phyloP scores from a whole-genome alignment of 345 rosid genomes.

The Salix udensis region DNA sequence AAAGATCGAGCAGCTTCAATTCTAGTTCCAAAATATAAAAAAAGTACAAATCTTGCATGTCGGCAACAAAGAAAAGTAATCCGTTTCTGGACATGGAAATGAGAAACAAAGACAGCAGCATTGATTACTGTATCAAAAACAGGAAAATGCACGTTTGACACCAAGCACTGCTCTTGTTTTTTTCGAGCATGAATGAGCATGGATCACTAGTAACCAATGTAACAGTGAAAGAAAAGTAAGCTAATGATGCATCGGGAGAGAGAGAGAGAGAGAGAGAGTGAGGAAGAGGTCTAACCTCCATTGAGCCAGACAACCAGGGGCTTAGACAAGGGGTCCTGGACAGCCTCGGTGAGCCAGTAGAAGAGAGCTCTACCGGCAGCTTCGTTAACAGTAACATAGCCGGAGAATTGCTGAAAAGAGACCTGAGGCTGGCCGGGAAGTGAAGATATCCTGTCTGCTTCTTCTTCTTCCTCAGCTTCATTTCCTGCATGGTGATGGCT shows the following conservation, averaged over 20 bases:
- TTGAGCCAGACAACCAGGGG: constrained; percentile 94
- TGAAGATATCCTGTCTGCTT: constrained; percentile 60
- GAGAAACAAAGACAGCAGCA: neutral
- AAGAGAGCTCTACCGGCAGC: constrained; percentile 79
- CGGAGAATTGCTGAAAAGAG: constrained; percentile 83
- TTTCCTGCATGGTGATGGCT: constrained; percentile 6
- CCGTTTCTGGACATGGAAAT: neutral
- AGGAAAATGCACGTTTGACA: neutral
- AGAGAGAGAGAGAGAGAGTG: neutral
- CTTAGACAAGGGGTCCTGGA: constrained; percentile 45
- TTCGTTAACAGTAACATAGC: constrained; percentile 71
- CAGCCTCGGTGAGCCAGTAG: constrained; percentile 91
- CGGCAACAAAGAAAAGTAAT: constrained; percentile 23
- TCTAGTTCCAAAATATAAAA: neutral
- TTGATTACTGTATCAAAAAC: neutral
- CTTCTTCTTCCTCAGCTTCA: constrained; percentile 41
- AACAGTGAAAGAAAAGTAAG: constrained; percentile 1
- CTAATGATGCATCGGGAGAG: neutral
- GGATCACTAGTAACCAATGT: constrained; percentile 17
- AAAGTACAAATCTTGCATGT: constrained; percentile 10
- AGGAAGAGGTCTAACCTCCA: constrained; percentile 52
- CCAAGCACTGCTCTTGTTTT: neutral
- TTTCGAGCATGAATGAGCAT: neutral
- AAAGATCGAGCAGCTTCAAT: neutral
- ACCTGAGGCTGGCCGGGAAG: constrained; percentile 96